Conservation (phyloP, 805 yeast genomes). For the Candida nanaspora region DNA sequence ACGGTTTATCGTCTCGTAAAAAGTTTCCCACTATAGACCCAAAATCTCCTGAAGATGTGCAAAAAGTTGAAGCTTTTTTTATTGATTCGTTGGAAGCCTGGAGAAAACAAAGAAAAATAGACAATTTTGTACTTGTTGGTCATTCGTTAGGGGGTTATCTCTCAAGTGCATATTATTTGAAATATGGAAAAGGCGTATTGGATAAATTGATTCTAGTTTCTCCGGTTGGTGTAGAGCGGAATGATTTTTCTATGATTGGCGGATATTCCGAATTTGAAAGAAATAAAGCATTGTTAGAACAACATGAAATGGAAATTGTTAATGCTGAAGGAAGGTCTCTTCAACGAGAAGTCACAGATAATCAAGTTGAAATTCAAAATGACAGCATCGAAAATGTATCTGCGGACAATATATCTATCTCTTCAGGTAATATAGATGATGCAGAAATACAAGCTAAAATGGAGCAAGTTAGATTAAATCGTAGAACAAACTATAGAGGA, state of each 20-base stretch:
- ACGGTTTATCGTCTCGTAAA: conserved; percentile 63
- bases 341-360: conserved; percentile 23
- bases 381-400: conserved; percentile 2
- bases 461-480: conserved; percentile 25
- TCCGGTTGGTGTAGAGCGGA: conserved; percentile 74
- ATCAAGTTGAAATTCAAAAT: not conserved
- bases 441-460: conserved; percentile 10
- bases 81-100: conserved; percentile 55
- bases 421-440: conserved; percentile 1
- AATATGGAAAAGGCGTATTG: conserved; percentile 40
- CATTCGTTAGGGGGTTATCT: conserved; percentile 80
- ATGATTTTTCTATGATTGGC: conserved; percentile 36
- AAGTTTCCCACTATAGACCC: conserved; percentile 21
- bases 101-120: conserved; percentile 43
- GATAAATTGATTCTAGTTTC: conserved; percentile 56
- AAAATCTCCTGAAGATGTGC: conserved; percentile 30
- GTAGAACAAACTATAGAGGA: conserved; percentile 13
- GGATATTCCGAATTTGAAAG: conserved; percentile 4
- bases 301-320: conserved; percentile 13
- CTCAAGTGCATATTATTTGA: conserved; percentile 56
- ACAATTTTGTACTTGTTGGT: conserved; percentile 55
- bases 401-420: conserved; percentile 4
- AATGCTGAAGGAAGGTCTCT: conserved; percentile 23
- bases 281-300: not conserved
- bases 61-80: conserved; percentile 50